These are phyloP conservation scores for Gossypium turneri DNA, from an alignment of 345 rosid species.

Conservation along the genomic window DNA sequence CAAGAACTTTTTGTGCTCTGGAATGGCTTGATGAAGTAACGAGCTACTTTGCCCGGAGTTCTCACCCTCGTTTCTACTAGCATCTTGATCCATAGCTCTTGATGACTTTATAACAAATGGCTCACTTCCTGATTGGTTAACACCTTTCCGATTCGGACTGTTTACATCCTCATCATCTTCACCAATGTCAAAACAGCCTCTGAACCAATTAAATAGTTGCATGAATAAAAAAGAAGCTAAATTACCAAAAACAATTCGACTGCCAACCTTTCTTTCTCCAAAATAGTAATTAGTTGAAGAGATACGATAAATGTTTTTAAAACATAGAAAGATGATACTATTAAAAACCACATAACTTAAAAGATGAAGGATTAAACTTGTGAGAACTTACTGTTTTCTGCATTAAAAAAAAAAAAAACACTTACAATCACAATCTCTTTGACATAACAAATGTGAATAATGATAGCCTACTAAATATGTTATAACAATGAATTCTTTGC, in stretches of 20 bases:
- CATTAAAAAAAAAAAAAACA: background rate
- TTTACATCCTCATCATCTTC: conserved; percentile 61
- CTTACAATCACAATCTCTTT: background rate
- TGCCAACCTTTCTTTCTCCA: background rate
- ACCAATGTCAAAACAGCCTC: conserved; percentile 79
- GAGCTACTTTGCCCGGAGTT: conserved; percentile 41
- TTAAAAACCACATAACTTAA: background rate
- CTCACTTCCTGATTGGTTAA: conserved; percentile 39
- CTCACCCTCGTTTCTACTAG: conserved; percentile 47
- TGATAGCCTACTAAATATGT: background rate
- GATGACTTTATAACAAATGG: conserved; percentile 37
- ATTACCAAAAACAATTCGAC: background rate
- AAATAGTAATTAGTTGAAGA: background rate
- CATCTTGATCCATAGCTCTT: conserved; percentile 33
- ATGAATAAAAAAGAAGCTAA: background rate
- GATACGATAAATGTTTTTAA: background rate
- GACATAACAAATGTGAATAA: background rate
- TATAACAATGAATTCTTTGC: background rate
- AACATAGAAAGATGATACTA: background rate
- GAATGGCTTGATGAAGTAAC: conserved; percentile 40
- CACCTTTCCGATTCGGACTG: conserved; percentile 56
- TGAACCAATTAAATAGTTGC: conserved; percentile 36
- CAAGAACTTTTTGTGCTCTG: conserved; percentile 50
- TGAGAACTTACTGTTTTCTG: background rate
- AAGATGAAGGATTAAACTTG: background rate